Conservation (phyloP, 2,329 filamentous ascomycete genomes). For the Aureobasidium uvarum region DNA sequence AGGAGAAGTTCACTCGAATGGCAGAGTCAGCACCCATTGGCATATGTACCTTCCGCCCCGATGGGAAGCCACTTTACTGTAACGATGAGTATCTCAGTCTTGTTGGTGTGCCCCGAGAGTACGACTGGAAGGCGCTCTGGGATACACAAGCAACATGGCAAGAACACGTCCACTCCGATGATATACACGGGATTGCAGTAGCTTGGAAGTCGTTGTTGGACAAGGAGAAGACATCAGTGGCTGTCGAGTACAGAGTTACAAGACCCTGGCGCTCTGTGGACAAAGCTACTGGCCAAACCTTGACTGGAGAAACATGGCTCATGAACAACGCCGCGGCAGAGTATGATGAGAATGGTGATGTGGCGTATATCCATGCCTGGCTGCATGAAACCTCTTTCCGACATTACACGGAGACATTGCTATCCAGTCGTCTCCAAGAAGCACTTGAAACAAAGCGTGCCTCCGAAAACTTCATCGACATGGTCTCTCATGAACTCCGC, state of each 20-base stretch:
- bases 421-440: slow-evolving; percentile 38
- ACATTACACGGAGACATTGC: slow-evolving; percentile 37
- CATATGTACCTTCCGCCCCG: slow-evolving; percentile 42
- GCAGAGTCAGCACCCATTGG: slow-evolving; percentile 43
- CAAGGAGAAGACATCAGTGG: slow-evolving; percentile 36
- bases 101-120: slow-evolving; percentile 33
- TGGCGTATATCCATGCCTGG: slow-evolving; percentile 37
- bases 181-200: slow-evolving; percentile 37
- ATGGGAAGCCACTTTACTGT: slow-evolving; percentile 41
- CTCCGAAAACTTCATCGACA: slow-evolving; percentile 41
- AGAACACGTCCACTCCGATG: slow-evolving; percentile 33
- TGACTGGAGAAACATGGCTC: slow-evolving; percentile 37
- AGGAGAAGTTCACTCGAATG: slow-evolving; percentile 43
- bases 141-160: slow-evolving; percentile 35
- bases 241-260: slow-evolving; percentile 42
- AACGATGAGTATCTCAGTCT: slow-evolving; percentile 45
- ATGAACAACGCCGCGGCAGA: slow-evolving; percentile 38
- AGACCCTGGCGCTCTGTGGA: slow-evolving; percentile 39
- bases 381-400: slow-evolving; percentile 39
- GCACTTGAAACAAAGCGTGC: slow-evolving; percentile 41
- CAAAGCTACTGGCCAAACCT: slow-evolving; percentile 32
- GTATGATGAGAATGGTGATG: slow-evolving; percentile 34
- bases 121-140: slow-evolving; percentile 27
- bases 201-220: slow-evolving; percentile 37
- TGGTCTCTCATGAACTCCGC: slow-evolving; percentile 45